phyloP scores from a whole-genome alignment of 2,329 filamentous ascomycete genomes.

The Lecanicillium sp. region DNA sequence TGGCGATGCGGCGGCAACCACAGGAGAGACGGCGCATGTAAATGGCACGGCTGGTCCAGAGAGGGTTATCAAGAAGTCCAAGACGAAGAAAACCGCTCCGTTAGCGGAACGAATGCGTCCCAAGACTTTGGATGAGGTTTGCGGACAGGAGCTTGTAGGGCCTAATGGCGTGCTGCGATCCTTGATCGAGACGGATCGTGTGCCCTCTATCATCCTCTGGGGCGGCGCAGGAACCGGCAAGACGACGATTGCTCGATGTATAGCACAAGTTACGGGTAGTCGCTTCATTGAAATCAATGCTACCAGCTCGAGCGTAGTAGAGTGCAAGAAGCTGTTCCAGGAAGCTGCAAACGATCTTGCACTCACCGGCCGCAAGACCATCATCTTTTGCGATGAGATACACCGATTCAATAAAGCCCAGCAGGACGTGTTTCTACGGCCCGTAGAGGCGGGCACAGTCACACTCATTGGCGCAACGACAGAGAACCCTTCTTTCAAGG shows the following conservation, averaged over 20 bases:
- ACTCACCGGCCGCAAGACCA: constrained; percentile 81
- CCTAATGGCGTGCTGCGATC: constrained; percentile 73
- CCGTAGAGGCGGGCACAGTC: constrained; percentile 83
- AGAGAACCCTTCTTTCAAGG: constrained; percentile 92
- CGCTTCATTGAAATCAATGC: constrained; percentile 95
- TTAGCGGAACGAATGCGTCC: constrained; percentile 93
- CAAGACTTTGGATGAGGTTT: constrained; percentile 73
- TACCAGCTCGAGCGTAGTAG: constrained; percentile 76
- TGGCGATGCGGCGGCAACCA: constrained; percentile 6
- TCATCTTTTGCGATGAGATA: constrained; percentile 97
- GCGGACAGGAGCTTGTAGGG: constrained; percentile 85
- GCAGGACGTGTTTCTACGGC: constrained; percentile 89
- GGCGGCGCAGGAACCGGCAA: constrained; percentile 74
- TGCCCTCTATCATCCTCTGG: constrained; percentile 96
- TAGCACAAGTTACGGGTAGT: constrained; percentile 72
- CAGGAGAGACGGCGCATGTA: not conserved
- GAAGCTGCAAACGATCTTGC: constrained; percentile 74
- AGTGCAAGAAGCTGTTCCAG: constrained; percentile 85
- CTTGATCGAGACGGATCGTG: constrained; percentile 74
- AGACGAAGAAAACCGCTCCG: constrained; percentile 65
- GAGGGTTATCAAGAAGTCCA: constrained; percentile 53
- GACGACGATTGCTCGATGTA: constrained; percentile 86
- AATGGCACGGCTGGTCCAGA: constrained; percentile 19
- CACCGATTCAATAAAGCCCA: constrained; percentile 87
- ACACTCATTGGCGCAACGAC: constrained; percentile 93